Evolutionary conservation across 805 yeast species (phyloP), one percentile per base, ranked within the genome.

Genomic region (Wickerhamomyces mucosus): DNA sequence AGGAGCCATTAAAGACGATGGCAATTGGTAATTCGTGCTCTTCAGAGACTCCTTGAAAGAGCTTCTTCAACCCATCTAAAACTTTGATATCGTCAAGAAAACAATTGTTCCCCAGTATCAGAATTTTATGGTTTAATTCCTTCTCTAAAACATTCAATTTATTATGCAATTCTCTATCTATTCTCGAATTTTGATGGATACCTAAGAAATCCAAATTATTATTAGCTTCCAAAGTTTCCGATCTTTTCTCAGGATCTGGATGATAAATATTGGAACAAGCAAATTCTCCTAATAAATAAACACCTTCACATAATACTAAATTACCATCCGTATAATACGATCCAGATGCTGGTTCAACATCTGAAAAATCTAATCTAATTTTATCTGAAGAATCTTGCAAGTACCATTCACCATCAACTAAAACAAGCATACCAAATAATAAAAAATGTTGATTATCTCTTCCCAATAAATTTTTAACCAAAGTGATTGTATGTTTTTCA

Each of bases 231-330:
- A 75, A 48, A 1, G 94, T 66, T 1, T 49, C 54, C 7, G 67
- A 75, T 36, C 96, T 64, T 40, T 70, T 63, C 51, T 92, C 99
- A 4, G 85, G 78, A 0, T 92, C 86, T 3, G 98, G 97, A 37
- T 85, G 95, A 4, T 81, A 79, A 31, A 92, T 65, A 5, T 79
- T 69, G 18, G 80, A 67, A 1, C 80, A 94, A 41, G 78, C 75
- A 49, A 92, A 86, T 29, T 69, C 75, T 18, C 64, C 65, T 13
- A 74, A 69, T 4, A 78, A 75, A 50, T 85, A 84, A 13, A 83
- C 73, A 13, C 99, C 99, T 48, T 85, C 94, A 32, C 81, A 78
- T 3, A 89, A 56, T 0, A 84, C 72, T 43, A 79, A 75, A 61
- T 79, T 75, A 2, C 98, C 97, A 3, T 77, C 72, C 16, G 64